Percentiles rank a stretch among this genome's conserved stretches.
These are phyloP conservation scores for Bromus sterilis DNA, from an alignment of 176 grass and related monocot genomes.

Conservation along the genomic window DNA sequence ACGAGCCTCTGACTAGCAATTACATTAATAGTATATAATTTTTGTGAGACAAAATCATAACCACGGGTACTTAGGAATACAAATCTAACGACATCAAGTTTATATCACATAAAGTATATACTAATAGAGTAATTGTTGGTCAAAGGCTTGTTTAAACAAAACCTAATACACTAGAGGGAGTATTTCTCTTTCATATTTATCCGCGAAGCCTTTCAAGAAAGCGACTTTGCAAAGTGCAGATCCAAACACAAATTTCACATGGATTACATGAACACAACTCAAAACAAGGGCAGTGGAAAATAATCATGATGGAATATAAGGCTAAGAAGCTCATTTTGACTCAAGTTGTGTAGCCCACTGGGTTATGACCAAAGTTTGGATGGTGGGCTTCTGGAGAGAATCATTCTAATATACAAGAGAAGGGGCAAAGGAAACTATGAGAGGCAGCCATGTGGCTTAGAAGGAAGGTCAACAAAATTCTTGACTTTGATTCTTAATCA, in stretches of 20 bases:
- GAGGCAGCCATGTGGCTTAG: neutral
- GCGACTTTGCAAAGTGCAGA: neutral
- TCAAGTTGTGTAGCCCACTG: neutral
- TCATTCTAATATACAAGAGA: neutral
- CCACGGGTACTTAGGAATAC: neutral
- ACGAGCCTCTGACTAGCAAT: neutral
- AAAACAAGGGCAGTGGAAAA: neutral
- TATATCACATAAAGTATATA: neutral
- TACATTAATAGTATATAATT: neutral
- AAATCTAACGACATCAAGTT: neutral
- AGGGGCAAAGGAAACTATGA: neutral
- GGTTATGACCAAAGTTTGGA: conserved; percentile 10
- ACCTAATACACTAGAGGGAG: neutral
- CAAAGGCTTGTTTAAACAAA: neutral
- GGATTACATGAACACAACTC: neutral
- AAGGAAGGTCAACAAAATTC: neutral
- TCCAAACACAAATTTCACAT: neutral
- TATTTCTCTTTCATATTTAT: neutral
- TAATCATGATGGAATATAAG: neutral
- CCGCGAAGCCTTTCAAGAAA: neutral
- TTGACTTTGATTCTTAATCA: neutral
- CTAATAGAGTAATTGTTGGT: neutral
- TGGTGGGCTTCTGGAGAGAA: neutral
- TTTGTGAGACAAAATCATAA: neutral
- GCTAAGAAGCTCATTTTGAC: neutral